phyloP scores from a whole-genome alignment of 2,329 filamentous ascomycete species.

The Piedraia hortae region DNA sequence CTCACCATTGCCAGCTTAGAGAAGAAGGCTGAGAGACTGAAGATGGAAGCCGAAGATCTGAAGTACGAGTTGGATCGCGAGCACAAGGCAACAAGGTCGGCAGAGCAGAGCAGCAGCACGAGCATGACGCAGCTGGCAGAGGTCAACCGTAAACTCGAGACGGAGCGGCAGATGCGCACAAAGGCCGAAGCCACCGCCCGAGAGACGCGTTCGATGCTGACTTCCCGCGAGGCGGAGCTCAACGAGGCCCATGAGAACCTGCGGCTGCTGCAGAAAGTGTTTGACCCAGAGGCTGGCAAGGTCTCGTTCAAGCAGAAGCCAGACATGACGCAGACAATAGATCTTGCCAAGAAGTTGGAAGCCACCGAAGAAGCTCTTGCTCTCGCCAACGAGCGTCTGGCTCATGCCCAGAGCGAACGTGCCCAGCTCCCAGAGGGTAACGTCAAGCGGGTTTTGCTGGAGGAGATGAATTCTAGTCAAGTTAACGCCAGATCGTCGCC shows the following conservation, averaged over 20 bases:
- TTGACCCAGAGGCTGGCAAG: slow-evolving; percentile 36
- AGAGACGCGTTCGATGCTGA: slow-evolving; percentile 51
- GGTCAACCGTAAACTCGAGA: slow-evolving; percentile 67
- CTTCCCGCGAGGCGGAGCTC: slow-evolving; percentile 55
- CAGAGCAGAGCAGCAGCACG: slow-evolving; percentile 64
- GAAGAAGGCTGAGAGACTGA: slow-evolving; percentile 82
- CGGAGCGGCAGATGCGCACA: slow-evolving; percentile 56
- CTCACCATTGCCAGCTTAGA: slow-evolving; percentile 58
- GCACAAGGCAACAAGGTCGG: slow-evolving; percentile 67
- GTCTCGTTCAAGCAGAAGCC: slow-evolving; percentile 33
- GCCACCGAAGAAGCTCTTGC: slow-evolving; percentile 69
- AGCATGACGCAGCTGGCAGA: slow-evolving; percentile 65
- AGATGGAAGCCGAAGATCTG: slow-evolving; percentile 66
- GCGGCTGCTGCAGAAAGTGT: slow-evolving; percentile 57
- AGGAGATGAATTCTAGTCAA: slow-evolving; percentile 71
- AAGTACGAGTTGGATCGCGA: slow-evolving; percentile 79
- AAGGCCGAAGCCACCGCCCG: slow-evolving; percentile 71
- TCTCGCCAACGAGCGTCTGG: slow-evolving; percentile 53
- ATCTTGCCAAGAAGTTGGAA: slow-evolving; percentile 65
- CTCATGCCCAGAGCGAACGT: slow-evolving; percentile 60
- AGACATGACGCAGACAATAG: slow-evolving; percentile 37
- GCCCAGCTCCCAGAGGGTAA: slow-evolving; percentile 43
- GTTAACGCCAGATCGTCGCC: slow-evolving; percentile 46
- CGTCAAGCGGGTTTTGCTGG: slow-evolving; percentile 46
- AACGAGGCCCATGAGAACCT: slow-evolving; percentile 55